Evolutionary conservation across 148 eudicot species (phyloP).

Genomic region (Rhododendron ovatum): DNA sequence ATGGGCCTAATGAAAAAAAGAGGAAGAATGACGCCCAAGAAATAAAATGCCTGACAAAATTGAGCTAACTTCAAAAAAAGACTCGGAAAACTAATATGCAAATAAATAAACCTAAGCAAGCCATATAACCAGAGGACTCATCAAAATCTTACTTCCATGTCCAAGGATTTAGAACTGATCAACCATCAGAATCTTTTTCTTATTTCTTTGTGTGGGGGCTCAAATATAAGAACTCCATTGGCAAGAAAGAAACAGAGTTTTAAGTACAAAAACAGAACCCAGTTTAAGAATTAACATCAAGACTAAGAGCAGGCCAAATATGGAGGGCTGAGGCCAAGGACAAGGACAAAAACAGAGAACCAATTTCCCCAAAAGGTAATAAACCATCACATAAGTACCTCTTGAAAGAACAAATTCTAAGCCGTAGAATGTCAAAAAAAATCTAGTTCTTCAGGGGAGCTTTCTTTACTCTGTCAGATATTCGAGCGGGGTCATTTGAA

Average conservation of each 20-base stretch:
- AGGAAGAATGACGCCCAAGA: not conserved
- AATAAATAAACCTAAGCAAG: not conserved
- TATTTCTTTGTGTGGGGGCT: not conserved
- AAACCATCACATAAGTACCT: not conserved
- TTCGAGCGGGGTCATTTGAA: conserved; percentile 73
- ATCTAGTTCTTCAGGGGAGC: conserved; percentile 71
- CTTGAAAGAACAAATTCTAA: not conserved
- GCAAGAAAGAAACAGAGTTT: not conserved
- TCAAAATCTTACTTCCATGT: not conserved
- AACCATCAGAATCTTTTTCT: not conserved
- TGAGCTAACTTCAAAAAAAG: not conserved
- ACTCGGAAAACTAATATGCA: not conserved
- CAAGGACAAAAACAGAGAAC: not conserved
- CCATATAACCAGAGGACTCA: not conserved
- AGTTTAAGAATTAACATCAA: not conserved
- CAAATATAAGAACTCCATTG: not conserved
- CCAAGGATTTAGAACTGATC: not conserved
- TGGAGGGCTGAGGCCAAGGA: not conserved
- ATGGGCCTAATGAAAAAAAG: not conserved
- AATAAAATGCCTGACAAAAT: not conserved
- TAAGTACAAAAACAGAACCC: not conserved
- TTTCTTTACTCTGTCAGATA: conserved; percentile 89
- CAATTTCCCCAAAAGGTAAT: not conserved
- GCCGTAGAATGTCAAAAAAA: not conserved
- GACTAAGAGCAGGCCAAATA: not conserved